Conservation (phyloP, 768 basidiomycete genomes). For the Coprinellus aureogranulatus region DNA sequence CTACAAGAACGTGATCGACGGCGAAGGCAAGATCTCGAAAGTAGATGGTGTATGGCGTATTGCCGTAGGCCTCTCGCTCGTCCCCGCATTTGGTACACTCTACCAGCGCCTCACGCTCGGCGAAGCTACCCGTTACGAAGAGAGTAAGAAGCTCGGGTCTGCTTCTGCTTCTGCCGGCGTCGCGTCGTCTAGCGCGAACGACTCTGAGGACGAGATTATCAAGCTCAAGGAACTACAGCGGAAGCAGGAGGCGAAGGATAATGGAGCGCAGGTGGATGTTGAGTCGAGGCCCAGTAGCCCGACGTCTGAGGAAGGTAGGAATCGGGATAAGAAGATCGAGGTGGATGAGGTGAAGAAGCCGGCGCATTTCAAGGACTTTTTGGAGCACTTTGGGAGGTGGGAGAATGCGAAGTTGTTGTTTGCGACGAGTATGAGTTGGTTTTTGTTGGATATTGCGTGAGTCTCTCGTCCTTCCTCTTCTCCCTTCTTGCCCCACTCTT, state of each 20-base stretch:
- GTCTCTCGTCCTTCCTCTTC: not conserved
- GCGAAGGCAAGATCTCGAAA: conserved; percentile 53
- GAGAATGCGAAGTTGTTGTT: conserved; percentile 63
- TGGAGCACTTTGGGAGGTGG: conserved; percentile 71
- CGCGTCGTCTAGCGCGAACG: conserved; percentile 10
- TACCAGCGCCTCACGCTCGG: conserved; percentile 75
- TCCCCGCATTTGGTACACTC: conserved; percentile 72
- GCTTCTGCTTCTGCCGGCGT: too few relatives aligned
- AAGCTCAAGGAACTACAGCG: conserved; percentile 25
- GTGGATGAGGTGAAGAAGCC: conserved; percentile 35
- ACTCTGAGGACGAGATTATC: conserved; percentile 25
- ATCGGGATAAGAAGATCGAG: not conserved
- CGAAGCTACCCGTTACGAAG: conserved; percentile 58
- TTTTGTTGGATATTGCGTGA: conserved; percentile 71
- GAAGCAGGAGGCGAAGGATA: conserved; percentile 9
- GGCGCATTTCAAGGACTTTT: conserved; percentile 61
- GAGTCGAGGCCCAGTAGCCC: not conserved
- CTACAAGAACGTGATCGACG: conserved; percentile 65
- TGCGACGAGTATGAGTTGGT: conserved; percentile 70
- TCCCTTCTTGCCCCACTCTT: not conserved
- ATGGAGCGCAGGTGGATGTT: conserved; percentile 2
- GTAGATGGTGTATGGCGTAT: conserved; percentile 81
- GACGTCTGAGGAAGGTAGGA: not conserved
- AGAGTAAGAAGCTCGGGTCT: too few relatives aligned
- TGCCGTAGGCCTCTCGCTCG: conserved; percentile 63